These are phyloP conservation scores for Rosa rugosa DNA, from an alignment of 306 rosid species.

Conservation along the genomic window DNA sequence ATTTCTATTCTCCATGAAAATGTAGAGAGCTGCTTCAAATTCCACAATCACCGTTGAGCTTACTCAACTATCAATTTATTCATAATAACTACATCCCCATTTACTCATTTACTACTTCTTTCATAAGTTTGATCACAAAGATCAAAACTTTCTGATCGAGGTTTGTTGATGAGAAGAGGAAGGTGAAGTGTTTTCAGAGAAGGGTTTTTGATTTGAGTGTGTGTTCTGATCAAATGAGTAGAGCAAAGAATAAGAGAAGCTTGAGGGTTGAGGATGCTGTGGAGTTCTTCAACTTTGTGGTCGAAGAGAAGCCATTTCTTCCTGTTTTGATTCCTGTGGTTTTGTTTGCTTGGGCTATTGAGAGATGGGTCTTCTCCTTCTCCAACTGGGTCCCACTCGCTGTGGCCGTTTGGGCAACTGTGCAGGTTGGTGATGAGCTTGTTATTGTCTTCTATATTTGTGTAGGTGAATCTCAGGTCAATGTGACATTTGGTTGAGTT, in stretches of 20 bases:
- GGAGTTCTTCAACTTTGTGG: slow-evolving; percentile 49
- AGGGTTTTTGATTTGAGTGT: not conserved
- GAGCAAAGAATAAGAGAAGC: slow-evolving; percentile 31
- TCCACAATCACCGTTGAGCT: not conserved
- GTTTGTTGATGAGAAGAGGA: not conserved
- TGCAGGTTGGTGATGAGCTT: slow-evolving; percentile 53
- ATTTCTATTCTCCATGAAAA: not conserved
- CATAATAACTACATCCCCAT: not conserved
- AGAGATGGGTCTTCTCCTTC: slow-evolving; percentile 81
- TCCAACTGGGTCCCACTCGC: slow-evolving; percentile 84
- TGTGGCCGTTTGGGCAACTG: slow-evolving; percentile 76
- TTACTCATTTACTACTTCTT: not conserved
- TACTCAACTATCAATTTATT: not conserved
- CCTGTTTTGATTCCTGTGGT: slow-evolving; percentile 58
- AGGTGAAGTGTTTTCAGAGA: slow-evolving; percentile 1
- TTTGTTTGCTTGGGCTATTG: slow-evolving; percentile 72
- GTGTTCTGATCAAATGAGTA: slow-evolving; percentile 47
- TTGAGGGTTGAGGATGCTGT: slow-evolving; percentile 45
- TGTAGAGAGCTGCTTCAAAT: slow-evolving; percentile 7
- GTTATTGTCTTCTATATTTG: not conserved
- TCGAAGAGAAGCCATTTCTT: slow-evolving; percentile 56
- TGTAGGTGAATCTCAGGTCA: not conserved
- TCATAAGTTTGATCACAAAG: not conserved
- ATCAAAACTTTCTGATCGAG: not conserved
- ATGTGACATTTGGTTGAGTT: not conserved